Percentiles rank a stretch among this genome's conserved stretches.
Conservation (phyloP, 176 grass and related monocot genomes). For the Urochloa ruziziensis region DNA sequence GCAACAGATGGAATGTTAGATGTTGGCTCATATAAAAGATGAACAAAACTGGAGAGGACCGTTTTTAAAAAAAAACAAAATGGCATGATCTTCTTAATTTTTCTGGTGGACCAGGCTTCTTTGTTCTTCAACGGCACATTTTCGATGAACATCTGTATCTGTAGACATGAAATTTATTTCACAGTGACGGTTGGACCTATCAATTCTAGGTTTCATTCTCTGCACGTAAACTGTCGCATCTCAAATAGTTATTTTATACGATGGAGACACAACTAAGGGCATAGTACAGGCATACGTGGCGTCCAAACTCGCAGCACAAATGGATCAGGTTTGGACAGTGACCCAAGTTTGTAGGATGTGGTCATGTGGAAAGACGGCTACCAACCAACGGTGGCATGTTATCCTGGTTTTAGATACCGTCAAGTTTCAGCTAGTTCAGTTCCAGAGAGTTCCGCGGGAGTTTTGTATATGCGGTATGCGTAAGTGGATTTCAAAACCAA, state of each 20-base stretch:
- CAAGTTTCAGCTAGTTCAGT: neutral
- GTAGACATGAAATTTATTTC: neutral
- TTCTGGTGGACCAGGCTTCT: too few relatives aligned
- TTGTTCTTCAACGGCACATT: too few relatives aligned
- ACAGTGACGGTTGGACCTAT: too few relatives aligned
- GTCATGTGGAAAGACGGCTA: neutral
- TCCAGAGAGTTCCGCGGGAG: neutral
- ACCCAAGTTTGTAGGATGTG: neutral
- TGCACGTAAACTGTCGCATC: neutral
- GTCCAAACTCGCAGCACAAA: neutral
- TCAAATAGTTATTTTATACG: neutral
- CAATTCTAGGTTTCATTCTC: slow-evolving; percentile 1
- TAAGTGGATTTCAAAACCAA: neutral
- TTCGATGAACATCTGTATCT: too few relatives aligned
- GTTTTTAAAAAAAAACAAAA: too few relatives aligned
- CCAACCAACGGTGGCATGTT: neutral
- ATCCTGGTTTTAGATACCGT: neutral
- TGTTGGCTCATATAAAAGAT: too few relatives aligned
- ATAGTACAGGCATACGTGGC: neutral
- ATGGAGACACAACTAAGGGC: neutral
- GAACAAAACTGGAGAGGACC: too few relatives aligned
- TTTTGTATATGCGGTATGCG: neutral
- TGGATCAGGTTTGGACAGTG: slow-evolving; percentile 5
- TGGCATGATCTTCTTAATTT: too few relatives aligned
- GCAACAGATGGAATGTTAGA: too few relatives aligned